These are phyloP conservation scores for Vanrija sp. DNA, from an alignment of 1,284 basidiomycete genomes.

Conservation along the genomic window DNA sequence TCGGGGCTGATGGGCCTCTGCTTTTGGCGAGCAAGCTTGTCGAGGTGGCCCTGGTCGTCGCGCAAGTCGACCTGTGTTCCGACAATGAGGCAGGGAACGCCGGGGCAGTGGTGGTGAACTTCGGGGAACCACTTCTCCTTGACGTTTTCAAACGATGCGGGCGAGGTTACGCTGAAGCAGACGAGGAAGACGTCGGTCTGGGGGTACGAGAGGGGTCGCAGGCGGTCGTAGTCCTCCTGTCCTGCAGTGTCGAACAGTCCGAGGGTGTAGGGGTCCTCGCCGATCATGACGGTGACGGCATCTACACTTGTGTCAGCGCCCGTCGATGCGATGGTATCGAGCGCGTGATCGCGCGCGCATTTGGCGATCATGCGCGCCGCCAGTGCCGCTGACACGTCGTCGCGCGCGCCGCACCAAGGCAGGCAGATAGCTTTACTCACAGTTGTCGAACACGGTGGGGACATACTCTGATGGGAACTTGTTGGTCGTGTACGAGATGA, in stretches of 20 bases:
- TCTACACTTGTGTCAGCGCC: constrained; percentile 55
- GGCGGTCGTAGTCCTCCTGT: constrained; percentile 99
- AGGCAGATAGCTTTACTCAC: constrained; percentile 46
- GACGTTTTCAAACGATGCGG: constrained; percentile 99
- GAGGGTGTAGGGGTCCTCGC: constrained; percentile 97
- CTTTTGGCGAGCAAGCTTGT: constrained; percentile 94
- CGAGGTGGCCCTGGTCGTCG: constrained; percentile 86
- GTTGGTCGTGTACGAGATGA: constrained; percentile 99
- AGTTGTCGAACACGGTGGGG: constrained; percentile 69
- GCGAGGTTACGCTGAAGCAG: constrained; percentile 98
- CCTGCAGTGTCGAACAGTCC: constrained; percentile 98
- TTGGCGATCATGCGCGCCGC: background rate
- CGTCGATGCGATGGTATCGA: background rate
- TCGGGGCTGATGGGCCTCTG: constrained; percentile 86
- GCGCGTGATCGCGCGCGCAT: background rate
- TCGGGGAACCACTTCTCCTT: constrained; percentile 99
- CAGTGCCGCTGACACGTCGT: background rate
- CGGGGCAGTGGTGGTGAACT: constrained; percentile 99
- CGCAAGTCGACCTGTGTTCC: constrained; percentile 98
- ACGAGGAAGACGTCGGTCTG: constrained; percentile 99
- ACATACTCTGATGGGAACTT: constrained; percentile 98
- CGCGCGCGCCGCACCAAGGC: background rate
- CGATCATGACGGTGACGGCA: constrained; percentile 99
- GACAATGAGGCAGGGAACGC: constrained; percentile 97
- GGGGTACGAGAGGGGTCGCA: constrained; percentile 97